Conservation (phyloP, 345 rosid species). For the Lumnitzera racemosa region DNA sequence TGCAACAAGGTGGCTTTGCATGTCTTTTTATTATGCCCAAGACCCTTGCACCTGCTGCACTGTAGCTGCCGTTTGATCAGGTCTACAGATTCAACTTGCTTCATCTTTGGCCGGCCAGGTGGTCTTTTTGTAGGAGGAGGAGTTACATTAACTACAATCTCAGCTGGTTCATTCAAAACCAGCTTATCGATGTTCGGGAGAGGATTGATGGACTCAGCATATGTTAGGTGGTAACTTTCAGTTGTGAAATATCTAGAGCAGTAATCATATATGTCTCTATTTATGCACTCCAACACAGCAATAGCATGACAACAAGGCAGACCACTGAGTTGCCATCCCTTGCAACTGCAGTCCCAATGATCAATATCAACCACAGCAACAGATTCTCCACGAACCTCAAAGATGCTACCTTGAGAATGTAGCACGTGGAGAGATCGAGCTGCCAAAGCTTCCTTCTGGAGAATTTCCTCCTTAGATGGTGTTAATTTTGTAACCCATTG, state of each 20-base stretch:
- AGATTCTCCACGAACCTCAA: conserved; percentile 68
- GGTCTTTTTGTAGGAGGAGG: conserved; percentile 88
- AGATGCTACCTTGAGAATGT: conserved; percentile 36
- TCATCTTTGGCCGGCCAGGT: conserved; percentile 76
- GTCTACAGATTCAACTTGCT: conserved; percentile 54
- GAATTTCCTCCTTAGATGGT: conserved; percentile 67
- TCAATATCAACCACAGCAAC: conserved; percentile 52
- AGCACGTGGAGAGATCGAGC: conserved; percentile 48
- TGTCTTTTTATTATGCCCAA: conserved; percentile 92
- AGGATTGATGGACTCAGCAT: conserved; percentile 70
- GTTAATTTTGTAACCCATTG: conserved; percentile 71
- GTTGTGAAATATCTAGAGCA: conserved; percentile 64
- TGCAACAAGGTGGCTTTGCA: conserved; percentile 50
- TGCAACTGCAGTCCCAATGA: conserved; percentile 76
- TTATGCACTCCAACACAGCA: conserved; percentile 51
- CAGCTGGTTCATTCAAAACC: conserved; percentile 28
- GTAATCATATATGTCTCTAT: conserved; percentile 62
- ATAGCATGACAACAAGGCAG: conserved; percentile 84
- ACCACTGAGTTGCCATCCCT: conserved; percentile 63
- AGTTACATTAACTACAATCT: conserved; percentile 42
- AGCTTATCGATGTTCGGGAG: conserved; percentile 69
- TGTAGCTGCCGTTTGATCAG: conserved; percentile 77
- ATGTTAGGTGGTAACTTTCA: conserved; percentile 44
- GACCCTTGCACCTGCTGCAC: conserved; percentile 96
- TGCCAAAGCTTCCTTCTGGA: conserved; percentile 46